Percentiles rank a stretch among this genome's conserved stretches.
These are phyloP conservation scores for Penicillium sp. DNA, from an alignment of 2,329 filamentous ascomycete species.

Conservation along the genomic window DNA sequence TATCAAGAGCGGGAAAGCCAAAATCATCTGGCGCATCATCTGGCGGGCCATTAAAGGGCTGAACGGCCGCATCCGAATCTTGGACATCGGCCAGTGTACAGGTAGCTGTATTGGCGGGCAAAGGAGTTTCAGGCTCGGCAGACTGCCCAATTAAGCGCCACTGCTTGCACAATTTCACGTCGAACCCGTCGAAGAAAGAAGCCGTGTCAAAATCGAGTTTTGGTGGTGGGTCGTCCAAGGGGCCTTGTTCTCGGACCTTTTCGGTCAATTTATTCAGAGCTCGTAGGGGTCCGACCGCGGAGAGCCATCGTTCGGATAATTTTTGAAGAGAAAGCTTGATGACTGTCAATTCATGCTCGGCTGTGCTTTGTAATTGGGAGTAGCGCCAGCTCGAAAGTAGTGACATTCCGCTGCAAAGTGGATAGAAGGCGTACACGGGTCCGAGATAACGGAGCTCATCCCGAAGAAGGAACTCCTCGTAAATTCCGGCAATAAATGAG, in stretches of 20 bases:
- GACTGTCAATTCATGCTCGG: constrained; percentile 30
- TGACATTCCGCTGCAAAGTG: constrained; percentile 45
- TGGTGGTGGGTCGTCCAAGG: constrained; percentile 22
- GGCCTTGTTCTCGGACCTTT: constrained; percentile 28
- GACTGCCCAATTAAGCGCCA: constrained; percentile 28
- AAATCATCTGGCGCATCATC: constrained; percentile 18
- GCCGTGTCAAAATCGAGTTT: constrained; percentile 24
- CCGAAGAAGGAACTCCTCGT: constrained; percentile 47
- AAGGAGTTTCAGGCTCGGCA: constrained; percentile 7
- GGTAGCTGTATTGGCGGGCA: constrained; percentile 10
- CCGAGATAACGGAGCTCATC: constrained; percentile 48
- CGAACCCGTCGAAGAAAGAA: constrained; percentile 32
- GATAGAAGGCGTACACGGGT: constrained; percentile 48
- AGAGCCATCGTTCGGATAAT: constrained; percentile 33
- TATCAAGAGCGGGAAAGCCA: constrained; percentile 23
- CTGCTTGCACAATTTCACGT: constrained; percentile 28
- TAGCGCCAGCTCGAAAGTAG: constrained; percentile 47
- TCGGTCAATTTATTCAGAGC: constrained; percentile 32
- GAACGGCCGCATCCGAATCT: constrained; percentile 14
- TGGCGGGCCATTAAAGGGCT: constrained; percentile 15
- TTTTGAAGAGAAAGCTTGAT: constrained; percentile 36
- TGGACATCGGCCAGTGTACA: constrained; percentile 29
- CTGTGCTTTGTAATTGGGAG: constrained; percentile 32
- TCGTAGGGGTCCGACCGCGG: constrained; percentile 29
- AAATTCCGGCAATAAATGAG: constrained; percentile 48